Conservation (phyloP, 768 basidiomycete species). For the Porpolomopsis calyptriformis region DNA sequence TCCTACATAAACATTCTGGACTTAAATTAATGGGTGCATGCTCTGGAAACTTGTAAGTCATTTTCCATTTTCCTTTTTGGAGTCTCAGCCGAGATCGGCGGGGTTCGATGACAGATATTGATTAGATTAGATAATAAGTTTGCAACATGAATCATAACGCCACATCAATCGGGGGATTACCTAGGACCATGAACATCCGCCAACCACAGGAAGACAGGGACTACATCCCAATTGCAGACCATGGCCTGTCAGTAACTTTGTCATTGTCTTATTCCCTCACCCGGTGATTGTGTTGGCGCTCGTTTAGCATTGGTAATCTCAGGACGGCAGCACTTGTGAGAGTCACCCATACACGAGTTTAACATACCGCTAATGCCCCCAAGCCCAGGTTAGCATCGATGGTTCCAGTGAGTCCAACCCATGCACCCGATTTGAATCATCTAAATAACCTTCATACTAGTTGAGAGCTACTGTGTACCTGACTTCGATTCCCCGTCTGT, state of each 20-base stretch:
- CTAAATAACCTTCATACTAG: constrained; percentile 26
- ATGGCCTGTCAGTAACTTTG: constrained; percentile 51
- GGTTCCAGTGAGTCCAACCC: constrained; percentile 49
- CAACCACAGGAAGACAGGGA: constrained; percentile 46
- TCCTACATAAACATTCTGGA: too few species aligned
- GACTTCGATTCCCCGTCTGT: constrained; percentile 91
- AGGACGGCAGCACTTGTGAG: constrained; percentile 61
- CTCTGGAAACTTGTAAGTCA: too few species aligned
- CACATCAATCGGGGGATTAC: too few species aligned
- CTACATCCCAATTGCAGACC: constrained; percentile 69
- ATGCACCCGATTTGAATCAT: neutral
- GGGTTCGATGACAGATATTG: too few species aligned
- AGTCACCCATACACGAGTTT: neutral
- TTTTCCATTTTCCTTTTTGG: too few species aligned
- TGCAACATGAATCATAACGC: too few species aligned
- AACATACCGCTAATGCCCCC: neutral
- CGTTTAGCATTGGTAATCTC: constrained; percentile 68
- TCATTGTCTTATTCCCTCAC: constrained; percentile 1
- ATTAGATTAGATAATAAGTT: too few species aligned
- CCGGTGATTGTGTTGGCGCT: too few species aligned
- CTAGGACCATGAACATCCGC: constrained; percentile 49
- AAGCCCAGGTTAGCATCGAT: constrained; percentile 50
- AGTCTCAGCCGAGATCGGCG: too few species aligned
- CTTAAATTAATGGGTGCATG: too few species aligned
- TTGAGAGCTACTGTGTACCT: constrained; percentile 88